phyloP scores from a whole-genome alignment of 441 rosid genomes.

The Populus hybrid region DNA sequence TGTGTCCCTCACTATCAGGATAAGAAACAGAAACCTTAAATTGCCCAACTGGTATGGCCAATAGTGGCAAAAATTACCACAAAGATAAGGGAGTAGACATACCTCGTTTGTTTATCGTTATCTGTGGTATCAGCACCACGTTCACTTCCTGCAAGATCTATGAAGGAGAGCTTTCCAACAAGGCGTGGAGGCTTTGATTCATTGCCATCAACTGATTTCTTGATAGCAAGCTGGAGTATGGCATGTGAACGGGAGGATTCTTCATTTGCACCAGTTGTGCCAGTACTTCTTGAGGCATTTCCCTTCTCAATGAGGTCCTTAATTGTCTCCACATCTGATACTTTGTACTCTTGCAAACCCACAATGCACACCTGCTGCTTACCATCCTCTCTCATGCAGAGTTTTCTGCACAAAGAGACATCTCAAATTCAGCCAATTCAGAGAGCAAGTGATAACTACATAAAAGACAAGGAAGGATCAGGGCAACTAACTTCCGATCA shows the following conservation, averaged over 20 bases:
- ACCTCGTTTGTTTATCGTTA: constrained; percentile 97
- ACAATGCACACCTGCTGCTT: too few relatives aligned
- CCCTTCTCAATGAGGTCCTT: constrained; percentile 95
- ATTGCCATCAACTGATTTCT: constrained; percentile 71
- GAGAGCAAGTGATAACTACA: too few relatives aligned
- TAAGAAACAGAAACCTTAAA: too few relatives aligned
- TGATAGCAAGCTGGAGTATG: constrained; percentile 93
- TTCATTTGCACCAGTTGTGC: constrained; percentile 98
- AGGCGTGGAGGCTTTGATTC: constrained; percentile 79
- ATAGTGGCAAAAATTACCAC: too few relatives aligned
- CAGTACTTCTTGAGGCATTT: constrained; percentile 80
- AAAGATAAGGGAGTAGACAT: too few relatives aligned
- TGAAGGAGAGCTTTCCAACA: constrained; percentile 96
- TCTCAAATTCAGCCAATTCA: too few relatives aligned
- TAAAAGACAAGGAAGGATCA: too few relatives aligned
- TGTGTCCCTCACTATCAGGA: too few relatives aligned
- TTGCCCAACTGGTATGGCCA: too few relatives aligned
- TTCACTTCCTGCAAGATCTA: constrained; percentile 99
- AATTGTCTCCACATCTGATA: constrained; percentile 85
- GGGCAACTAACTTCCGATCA: too few relatives aligned
- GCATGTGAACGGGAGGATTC: constrained; percentile 99
- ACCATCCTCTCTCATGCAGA: too few relatives aligned
- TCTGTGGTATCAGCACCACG: constrained; percentile 99
- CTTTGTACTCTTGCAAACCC: constrained; percentile 90
- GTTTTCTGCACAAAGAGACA: too few relatives aligned